Conservation (phyloP, 1,284 basidiomycete species). For the Heterobasidion occidentale region DNA sequence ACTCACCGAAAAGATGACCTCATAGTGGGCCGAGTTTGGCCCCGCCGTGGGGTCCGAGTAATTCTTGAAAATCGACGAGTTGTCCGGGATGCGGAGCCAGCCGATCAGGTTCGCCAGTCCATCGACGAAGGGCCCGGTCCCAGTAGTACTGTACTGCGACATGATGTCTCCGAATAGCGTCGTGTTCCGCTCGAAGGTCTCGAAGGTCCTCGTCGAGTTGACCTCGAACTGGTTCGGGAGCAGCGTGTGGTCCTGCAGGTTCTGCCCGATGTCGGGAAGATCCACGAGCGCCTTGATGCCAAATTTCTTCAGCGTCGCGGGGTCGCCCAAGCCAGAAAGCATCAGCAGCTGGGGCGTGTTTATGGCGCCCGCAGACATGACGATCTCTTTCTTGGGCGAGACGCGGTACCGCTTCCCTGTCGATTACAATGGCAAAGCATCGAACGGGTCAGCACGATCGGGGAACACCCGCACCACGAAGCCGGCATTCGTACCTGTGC, state of each 20-base stretch:
- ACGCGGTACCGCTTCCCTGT: conserved; percentile 11
- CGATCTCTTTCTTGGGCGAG: conserved; percentile 17
- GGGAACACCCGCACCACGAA: background rate
- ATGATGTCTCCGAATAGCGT: conserved; percentile 7
- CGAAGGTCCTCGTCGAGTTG: conserved; percentile 14
- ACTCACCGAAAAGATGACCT: conserved; percentile 8
- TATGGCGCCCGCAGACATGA: conserved; percentile 28
- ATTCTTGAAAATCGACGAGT: conserved; percentile 21
- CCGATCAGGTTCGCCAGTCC: conserved; percentile 10
- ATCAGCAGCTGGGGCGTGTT: conserved; percentile 34
- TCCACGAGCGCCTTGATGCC: conserved; percentile 23
- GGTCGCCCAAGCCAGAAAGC: conserved; percentile 33
- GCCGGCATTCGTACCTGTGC: conserved; percentile 8
- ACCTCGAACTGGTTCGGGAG: conserved; percentile 12
- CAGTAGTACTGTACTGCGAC: conserved; percentile 9
- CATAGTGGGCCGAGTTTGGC: conserved; percentile 12
- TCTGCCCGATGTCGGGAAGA: conserved; percentile 29
- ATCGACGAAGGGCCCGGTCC: conserved; percentile 10
- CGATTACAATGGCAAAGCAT: background rate
- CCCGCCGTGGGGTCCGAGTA: conserved; percentile 28
- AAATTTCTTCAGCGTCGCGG: conserved; percentile 17
- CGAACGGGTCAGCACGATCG: background rate
- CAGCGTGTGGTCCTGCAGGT: conserved; percentile 28
- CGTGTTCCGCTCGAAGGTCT: conserved; percentile 8
- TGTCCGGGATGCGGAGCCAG: conserved; percentile 18